Evolutionary conservation across 441 rosid species (phyloP), one percentile per base, ranked within the genome.

Genomic region (Biscutella laevigata): DNA sequence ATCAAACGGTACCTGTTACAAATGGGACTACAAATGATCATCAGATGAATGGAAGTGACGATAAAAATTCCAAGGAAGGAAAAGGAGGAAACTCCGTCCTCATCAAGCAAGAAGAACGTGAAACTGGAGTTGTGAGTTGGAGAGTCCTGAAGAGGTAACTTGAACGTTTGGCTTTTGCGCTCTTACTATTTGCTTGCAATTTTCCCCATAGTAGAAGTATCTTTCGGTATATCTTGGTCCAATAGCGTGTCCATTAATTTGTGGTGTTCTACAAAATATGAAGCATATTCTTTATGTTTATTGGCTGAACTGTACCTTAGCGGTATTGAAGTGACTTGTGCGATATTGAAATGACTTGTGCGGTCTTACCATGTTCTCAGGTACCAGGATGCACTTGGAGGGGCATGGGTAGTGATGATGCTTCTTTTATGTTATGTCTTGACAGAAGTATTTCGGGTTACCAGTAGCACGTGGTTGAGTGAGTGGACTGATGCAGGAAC

Each of bases 381-480:
- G 85, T 94, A 87, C 66, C 86, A 83, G 76, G 74, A 81, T 73
- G 96, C 99, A 63, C 73, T 94, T 56, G 99, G 99, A 71, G 99
- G 98, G 36, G 62, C 81, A 20, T 85, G 98, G 99, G 95, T 87
- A 57, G 98, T 94, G 51, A 62, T 69, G 69, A 64, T 90, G 16
- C 99, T 94, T 41, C 76, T 94, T 48, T 28, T 64, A 43, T 94
- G 98, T 80, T 90, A 83, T 45, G 33, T 85, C 51, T 17, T 68
- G 30, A 79, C 96, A 25, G 99, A 94, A 84, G 69, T 68, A 57
- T 75, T 94, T 47, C 77, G 99, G 64, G 79, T 94, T 72, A 83
- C 90, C 55, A 79, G 92, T 62, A 94, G 99, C 72, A 90, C 88
- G 9, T 94, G 99, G 99, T 73, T 90, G 79, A 94, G 99, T 71